Base-by-base conservation (phyloP, 176 grass and related monocot genomes). In the Carex pumila region DNA sequence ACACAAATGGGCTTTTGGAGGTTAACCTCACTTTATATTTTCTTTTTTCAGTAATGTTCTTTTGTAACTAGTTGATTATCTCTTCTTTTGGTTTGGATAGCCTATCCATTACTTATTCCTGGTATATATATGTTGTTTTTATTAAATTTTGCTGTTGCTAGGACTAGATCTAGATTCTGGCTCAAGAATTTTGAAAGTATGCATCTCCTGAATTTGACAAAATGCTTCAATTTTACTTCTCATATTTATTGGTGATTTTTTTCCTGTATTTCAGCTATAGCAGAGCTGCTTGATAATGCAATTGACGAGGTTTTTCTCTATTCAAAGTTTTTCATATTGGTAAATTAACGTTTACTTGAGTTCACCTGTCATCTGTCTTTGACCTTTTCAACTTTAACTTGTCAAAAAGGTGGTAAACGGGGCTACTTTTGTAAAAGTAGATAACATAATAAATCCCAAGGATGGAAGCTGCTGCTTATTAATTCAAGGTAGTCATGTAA, bases 1-100 rank as follows among this genome's bases (percentile, higher is more conserved):
- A 41, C 91, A 92, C 77, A 92, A 90, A 61, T 92, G 91, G 91
- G 85, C 79, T 52, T 90, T 92, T 84, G 91, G 88, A 79, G 91
- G 91, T 92, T 36, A 43, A 88, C 89, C 61, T 76, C 83, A 67
- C 8, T 17, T 68, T 34, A 7, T 36, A 18, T 68, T 68, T 7
- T 64, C 3, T 64, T 30, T 68, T 68, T 37, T 36, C 47, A 50
- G 47, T 50, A 50, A 11, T 10, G 9, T 50, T 50, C 47, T 50
- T 50, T 50, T 50, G 9, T 50, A 50, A 50, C 47, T 50, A 39
- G 15, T 29, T 68, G 0, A 15, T 17, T 34, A 37, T 7, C 15
- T 37, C 15, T 39, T 15, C 2, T 37, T 15, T 15, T 68, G 47
- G 47, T 50, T 11, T 2, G 8, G 47, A 50, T 12, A 50, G 47